phyloP scores from a whole-genome alignment of 2,329 filamentous ascomycete genomes.

The Pseudogymnoascus sp. region DNA sequence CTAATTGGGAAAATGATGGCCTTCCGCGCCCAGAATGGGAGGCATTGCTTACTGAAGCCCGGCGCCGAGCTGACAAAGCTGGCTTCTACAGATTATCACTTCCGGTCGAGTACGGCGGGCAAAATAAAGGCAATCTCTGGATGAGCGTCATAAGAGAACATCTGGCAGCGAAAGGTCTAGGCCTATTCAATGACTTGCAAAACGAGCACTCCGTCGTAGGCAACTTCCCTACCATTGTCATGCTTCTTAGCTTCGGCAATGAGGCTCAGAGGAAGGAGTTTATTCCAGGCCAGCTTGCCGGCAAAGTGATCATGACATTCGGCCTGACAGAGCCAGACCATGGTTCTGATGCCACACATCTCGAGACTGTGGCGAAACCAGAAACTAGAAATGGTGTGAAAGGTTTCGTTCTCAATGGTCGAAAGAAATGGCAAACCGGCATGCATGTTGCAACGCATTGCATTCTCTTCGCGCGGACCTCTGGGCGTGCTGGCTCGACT shows the following conservation, averaged over 20 bases:
- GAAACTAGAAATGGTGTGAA: constrained; percentile 39
- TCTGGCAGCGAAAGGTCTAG: constrained; percentile 51
- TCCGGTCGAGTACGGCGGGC: constrained; percentile 49
- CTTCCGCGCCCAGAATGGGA: constrained; percentile 56
- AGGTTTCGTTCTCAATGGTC: constrained; percentile 50
- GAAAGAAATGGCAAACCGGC: constrained; percentile 61
- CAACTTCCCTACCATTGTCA: constrained; percentile 57
- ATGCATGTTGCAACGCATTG: constrained; percentile 57
- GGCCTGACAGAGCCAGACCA: constrained; percentile 57
- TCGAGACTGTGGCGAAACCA: constrained; percentile 47
- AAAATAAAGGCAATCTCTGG: constrained; percentile 48
- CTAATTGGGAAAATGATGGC: constrained; percentile 46
- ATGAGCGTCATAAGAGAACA: constrained; percentile 58
- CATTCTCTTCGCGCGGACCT: constrained; percentile 55
- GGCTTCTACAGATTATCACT: constrained; percentile 56
- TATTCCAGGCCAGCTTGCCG: constrained; percentile 46
- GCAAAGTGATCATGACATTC: constrained; percentile 52
- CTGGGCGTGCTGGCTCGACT: constrained; percentile 45
- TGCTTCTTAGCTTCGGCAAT: constrained; percentile 55
- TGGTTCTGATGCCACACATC: constrained; percentile 57
- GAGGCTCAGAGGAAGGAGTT: constrained; percentile 47
- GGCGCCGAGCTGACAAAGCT: constrained; percentile 48
- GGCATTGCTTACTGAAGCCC: constrained; percentile 43
- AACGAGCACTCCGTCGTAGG: constrained; percentile 58
- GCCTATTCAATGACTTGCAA: constrained; percentile 58